Evolutionary conservation across 1,139 yeast species (phyloP), one percentile per base, ranked within the genome.

Genomic region (Hyphopichia wangnamkhiaoensis): DNA sequence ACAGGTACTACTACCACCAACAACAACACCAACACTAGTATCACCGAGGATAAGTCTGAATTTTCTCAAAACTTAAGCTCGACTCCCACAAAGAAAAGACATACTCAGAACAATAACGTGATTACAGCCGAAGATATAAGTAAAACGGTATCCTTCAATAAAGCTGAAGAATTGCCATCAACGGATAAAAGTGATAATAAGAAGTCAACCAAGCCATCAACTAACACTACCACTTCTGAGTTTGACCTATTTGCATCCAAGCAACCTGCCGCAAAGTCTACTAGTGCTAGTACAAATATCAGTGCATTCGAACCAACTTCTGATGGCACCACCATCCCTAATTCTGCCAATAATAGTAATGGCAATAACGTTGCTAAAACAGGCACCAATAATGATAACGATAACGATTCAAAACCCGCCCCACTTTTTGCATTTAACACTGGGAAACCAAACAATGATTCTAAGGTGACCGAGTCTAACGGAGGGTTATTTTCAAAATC

Each of bases 121-220:
- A 45, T 67, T 2, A 63, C 65, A 4, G 74, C 74, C 7, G 62
- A 61, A 33, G 72, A 65, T 37, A 69, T 71, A 17, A 55, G 59
- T 28, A 63, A 65, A 33, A 67, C 75, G 1, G 56, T 68, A 8
- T 58, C 65, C 23, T 68, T 59, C 42, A 68, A 64, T 40, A 62
- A 59, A 42, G 60, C 71, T 8, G 61, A 60, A 34, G 55, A 54
- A 15, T 50, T 64, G 28, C 56, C 61, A 4, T 36, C 33, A 10
- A 28, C 33, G 24, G 51, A 52, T 35, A 56, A 30, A 18, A n/a
- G 17, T 12, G n/a, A 10, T n/a, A 5, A 12, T 17, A 26, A 26
- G 15, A n/a, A n/a, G 15, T 4, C 17, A 26, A 10, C 13, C 6
- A 10, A 21, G 6, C 10, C 24, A 6, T 21, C 6, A 21, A 21